phyloP scores from a whole-genome alignment of 2,329 filamentous ascomycete genomes.

The Claviceps pazoutovae region DNA sequence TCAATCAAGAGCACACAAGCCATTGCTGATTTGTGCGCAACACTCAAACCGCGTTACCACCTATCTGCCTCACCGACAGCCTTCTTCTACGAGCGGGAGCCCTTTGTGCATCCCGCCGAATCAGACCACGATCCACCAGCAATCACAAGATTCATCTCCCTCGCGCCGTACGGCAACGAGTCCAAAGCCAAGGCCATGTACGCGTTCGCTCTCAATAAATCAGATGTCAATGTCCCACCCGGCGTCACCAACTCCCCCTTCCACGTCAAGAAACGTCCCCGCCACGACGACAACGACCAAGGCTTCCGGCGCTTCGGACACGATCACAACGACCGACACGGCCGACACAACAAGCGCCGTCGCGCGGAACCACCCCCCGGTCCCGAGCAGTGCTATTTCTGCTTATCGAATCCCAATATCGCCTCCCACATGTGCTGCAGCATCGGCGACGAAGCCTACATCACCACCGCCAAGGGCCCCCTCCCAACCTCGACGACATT shows the following conservation, averaged over 20 bases:
- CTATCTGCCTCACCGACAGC: conserved; percentile 52
- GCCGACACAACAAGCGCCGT: conserved; percentile 32
- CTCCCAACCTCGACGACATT: conserved; percentile 61
- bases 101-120: conserved; percentile 59
- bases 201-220: conserved; percentile 57
- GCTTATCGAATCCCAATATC: conserved; percentile 72
- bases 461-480: conserved; percentile 87
- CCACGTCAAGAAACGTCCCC: conserved; percentile 44
- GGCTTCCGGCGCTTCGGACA: conserved; percentile 41
- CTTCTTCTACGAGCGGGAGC: conserved; percentile 80
- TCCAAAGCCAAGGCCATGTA: conserved; percentile 71
- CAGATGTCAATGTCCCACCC: conserved; percentile 48
- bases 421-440: conserved; percentile 80
- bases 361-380: conserved; percentile 44
- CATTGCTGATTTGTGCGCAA: conserved; percentile 63
- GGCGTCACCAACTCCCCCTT: conserved; percentile 71
- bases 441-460: conserved; percentile 74
- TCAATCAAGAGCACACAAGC: conserved; percentile 45
- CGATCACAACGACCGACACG: conserved; percentile 28
- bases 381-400: conserved; percentile 86
- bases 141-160: conserved; percentile 79
- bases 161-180: conserved; percentile 64
- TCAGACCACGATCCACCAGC: conserved; percentile 35
- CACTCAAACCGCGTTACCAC: conserved; percentile 84
- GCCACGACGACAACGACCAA: conserved; percentile 24